phyloP scores from a whole-genome alignment of 1,139 yeast species.

The Suhomyces panamericanus region DNA sequence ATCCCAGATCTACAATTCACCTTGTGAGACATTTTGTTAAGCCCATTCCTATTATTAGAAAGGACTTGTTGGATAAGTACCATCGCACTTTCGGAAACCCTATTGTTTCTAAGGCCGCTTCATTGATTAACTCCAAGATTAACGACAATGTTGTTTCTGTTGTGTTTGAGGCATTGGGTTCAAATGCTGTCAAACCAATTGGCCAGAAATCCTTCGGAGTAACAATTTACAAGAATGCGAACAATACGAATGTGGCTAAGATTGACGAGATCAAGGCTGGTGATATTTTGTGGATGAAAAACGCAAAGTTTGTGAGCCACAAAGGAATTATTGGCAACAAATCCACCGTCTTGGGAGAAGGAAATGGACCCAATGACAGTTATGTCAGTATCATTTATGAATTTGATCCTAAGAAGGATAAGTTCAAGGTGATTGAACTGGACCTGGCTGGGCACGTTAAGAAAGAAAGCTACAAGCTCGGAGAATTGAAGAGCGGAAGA shows the following conservation, averaged over 20 bases:
- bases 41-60: slow-evolving; percentile 50
- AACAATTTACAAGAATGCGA: slow-evolving; percentile 61
- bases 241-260: slow-evolving; percentile 57
- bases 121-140: slow-evolving; percentile 38
- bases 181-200: slow-evolving; percentile 51
- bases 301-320: slow-evolving; percentile 72
- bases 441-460: slow-evolving; percentile 54
- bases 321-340: slow-evolving; percentile 51
- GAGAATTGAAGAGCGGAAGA: slow-evolving; percentile 77
- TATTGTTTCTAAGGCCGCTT: slow-evolving; percentile 44
- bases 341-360: slow-evolving; percentile 42
- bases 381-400: slow-evolving; percentile 53
- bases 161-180: slow-evolving; percentile 23
- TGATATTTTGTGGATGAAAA: slow-evolving; percentile 73
- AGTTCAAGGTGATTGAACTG: slow-evolving; percentile 71
- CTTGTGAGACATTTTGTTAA: slow-evolving; percentile 42
- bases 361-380: slow-evolving; percentile 21
- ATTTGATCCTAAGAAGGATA: slow-evolving; percentile 73
- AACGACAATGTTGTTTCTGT: slow-evolving; percentile 20
- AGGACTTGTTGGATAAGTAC: slow-evolving; percentile 51
- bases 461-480: slow-evolving; percentile 63
- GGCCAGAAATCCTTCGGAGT: slow-evolving; percentile 75
- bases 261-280: slow-evolving; percentile 75
- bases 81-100: slow-evolving; percentile 47
- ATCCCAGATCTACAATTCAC: slow-evolving; percentile 55